Conservation (phyloP, 208 protist species). For the Angomonas deanei region DNA sequence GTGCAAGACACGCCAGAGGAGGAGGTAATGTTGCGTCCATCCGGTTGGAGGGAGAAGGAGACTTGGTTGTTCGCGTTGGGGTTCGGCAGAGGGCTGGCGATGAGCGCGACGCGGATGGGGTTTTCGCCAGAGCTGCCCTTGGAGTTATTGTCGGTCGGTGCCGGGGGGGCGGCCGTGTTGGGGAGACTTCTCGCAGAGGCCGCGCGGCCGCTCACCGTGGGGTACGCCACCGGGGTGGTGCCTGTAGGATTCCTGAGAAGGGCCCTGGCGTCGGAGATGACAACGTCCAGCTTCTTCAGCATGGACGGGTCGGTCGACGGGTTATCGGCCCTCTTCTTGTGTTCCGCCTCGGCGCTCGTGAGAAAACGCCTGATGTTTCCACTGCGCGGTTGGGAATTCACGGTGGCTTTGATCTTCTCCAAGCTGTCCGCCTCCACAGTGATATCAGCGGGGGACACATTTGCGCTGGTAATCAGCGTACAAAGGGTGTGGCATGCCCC, state of each 20-base stretch:
- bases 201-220: constrained; percentile 18
- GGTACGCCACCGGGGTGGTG: constrained; percentile 33
- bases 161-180: neutral
- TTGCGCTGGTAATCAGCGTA: constrained; percentile 28
- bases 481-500: constrained; percentile 39
- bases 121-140: constrained; percentile 7
- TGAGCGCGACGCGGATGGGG: constrained; percentile 22
- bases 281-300: constrained; percentile 32
- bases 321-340: constrained; percentile 30
- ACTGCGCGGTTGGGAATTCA: constrained; percentile 45
- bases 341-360: constrained; percentile 32
- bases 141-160: neutral
- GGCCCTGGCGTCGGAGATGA: constrained; percentile 37
- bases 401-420: constrained; percentile 18
- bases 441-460: constrained; percentile 8
- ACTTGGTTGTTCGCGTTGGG: neutral
- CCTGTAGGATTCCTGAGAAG: constrained; percentile 39
- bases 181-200: neutral
- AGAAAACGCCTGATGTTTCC: constrained; percentile 57
- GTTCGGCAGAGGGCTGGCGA: constrained; percentile 18
- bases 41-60: constrained; percentile 18
- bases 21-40: constrained; percentile 27
- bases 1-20: constrained; percentile 11
- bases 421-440: constrained; percentile 17
- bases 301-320: constrained; percentile 16